These are phyloP conservation scores for Metschnikowia baotianmanensis DNA, from an alignment of 805 yeast species.

Conservation along the genomic window DNA sequence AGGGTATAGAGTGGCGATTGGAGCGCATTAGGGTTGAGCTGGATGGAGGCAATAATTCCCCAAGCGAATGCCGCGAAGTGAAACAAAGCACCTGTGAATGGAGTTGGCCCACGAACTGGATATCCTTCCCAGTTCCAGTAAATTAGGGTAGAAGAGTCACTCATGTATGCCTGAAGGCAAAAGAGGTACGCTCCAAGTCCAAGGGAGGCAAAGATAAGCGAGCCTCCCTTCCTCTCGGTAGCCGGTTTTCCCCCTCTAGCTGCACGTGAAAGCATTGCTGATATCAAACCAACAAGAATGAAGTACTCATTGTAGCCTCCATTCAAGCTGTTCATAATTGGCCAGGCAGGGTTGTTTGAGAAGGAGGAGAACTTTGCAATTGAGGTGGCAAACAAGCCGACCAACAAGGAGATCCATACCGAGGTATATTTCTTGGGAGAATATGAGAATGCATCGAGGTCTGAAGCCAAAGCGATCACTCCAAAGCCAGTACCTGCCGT, in stretches of 20 bases:
- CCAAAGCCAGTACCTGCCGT: slow-evolving; percentile 68
- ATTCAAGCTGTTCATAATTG: slow-evolving; percentile 78
- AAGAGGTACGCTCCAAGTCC: slow-evolving; percentile 80
- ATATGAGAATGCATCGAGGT: slow-evolving; percentile 37
- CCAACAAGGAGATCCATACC: slow-evolving; percentile 54
- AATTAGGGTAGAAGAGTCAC: slow-evolving; percentile 85
- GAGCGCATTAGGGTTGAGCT: slow-evolving; percentile 22
- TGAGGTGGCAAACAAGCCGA: slow-evolving; percentile 74
- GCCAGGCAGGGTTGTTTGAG: slow-evolving; percentile 96
- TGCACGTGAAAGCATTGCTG: slow-evolving; percentile 61
- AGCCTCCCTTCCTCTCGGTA: slow-evolving; percentile 34
- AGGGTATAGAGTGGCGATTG: slow-evolving; percentile 33
- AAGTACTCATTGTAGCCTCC: slow-evolving; percentile 86
- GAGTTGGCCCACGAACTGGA: slow-evolving; percentile 82
- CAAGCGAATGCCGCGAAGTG: slow-evolving; percentile 56
- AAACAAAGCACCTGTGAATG: slow-evolving; percentile 78
- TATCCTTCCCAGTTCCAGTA: slow-evolving; percentile 97
- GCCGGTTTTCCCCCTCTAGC: not conserved
- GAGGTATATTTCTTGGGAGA: slow-evolving; percentile 36
- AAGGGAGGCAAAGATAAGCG: slow-evolving; percentile 49
- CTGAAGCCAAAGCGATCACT: slow-evolving; percentile 55
- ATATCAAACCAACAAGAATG: slow-evolving; percentile 56
- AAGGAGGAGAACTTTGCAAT: slow-evolving; percentile 71
- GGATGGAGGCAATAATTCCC: slow-evolving; percentile 43
- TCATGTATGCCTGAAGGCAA: slow-evolving; percentile 66